phyloP scores from a whole-genome alignment of 257 asterid species.

The Solanum bulbocastanum region DNA sequence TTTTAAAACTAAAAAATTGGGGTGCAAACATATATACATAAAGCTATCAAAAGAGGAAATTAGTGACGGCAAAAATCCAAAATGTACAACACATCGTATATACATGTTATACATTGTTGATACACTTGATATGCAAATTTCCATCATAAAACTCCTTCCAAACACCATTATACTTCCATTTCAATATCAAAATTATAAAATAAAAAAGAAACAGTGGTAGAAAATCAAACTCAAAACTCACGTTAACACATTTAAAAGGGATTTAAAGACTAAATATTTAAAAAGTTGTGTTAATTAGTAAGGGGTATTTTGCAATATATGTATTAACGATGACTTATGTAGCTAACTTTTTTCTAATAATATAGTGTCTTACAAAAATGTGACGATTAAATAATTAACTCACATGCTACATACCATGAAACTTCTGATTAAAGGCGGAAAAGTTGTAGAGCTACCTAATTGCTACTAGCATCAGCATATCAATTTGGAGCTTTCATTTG shows the following conservation, averaged over 20 bases:
- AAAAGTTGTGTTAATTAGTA: not conserved
- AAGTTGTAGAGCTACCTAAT: too few relatives aligned
- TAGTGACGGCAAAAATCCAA: not conserved
- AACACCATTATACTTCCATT: not conserved
- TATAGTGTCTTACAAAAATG: not conserved
- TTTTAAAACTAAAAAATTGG: fast-evolving
- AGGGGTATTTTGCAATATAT: not conserved
- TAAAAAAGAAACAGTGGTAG: not conserved
- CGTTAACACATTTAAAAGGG: not conserved
- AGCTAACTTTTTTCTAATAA: too few relatives aligned
- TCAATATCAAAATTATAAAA: not conserved
- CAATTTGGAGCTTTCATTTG: not conserved
- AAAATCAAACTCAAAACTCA: not conserved
- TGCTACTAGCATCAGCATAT: not conserved
- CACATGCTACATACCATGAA: not conserved
- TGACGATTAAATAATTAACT: not conserved
- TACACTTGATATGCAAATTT: not conserved
- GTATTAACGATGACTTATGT: not conserved
- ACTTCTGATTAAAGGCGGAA: too few relatives aligned
- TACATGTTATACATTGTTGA: not conserved
- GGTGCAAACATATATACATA: not conserved
- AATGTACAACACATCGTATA: not conserved
- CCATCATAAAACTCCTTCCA: not conserved
- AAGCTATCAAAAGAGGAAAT: not conserved
- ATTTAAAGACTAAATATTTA: not conserved